Base-by-base conservation (phyloP, 306 rosid genomes). In the Quercus robur region DNA sequence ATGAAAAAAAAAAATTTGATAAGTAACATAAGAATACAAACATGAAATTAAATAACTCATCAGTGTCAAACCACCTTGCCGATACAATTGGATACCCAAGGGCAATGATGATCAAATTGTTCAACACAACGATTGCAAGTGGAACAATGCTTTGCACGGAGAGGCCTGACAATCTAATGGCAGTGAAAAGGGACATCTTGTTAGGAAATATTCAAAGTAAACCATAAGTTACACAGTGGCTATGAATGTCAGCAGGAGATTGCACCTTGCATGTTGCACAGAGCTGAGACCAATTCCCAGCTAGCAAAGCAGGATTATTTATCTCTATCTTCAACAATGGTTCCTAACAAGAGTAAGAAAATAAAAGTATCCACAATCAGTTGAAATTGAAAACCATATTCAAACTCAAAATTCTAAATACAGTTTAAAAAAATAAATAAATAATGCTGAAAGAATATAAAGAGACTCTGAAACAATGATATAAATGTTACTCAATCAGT, bases 71-170 rank as follows among this genome's bases (percentile, higher is more conserved):
- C 72, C 81, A 95, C 99, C 99, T 95, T 95, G 88, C 99, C 99
- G 52, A 95, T 91, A 87, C 99, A 96, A 88, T 96, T 96, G 82
- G 99, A 96, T 72, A 96, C 99, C 99, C 99, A 96, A 20, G 99
- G 99, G 84, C 99, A 96, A 82, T 96, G 99, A 85, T 93, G 99
- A 77, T 96, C 99, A 84, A 96, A 96, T 81, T 96, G 99, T 79
- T 96, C 99, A 75, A 96, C 97, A 81, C 99, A 96, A 68, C 94
- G 97, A 83, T 93, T 86, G 74, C 99, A 96, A 25, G 93, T 90
- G 74, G 98, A 91, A 82, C 99, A 96, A 75, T 96, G 99, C 89
- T 96, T 96, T 61, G 99, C 99, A 38, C 99, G 99, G 78, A 91
- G 98, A 73, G 99, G 99, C 86, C 98, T 91, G 87, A 96, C 99